Evolutionary conservation across 106 monocot genomes (phyloP), one percentile per base, ranked within the genome.

Genomic region (Cymbidium sinense): DNA sequence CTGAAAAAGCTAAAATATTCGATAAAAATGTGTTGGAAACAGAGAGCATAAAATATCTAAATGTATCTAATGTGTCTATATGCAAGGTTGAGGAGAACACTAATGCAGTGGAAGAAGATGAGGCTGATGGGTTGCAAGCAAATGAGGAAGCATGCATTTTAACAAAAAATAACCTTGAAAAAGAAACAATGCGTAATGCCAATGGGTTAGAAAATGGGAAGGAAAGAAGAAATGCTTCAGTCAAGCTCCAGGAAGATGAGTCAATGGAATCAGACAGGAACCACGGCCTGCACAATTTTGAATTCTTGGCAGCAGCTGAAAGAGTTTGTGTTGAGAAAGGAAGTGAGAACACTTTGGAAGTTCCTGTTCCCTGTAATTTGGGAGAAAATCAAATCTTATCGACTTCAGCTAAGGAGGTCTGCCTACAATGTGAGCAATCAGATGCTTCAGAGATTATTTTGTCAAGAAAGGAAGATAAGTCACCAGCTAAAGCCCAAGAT

Each of bases 171-270:
- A 50, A 44, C 0, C 47, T 35, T 29, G 47, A 67, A 78, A 28
- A 39, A 43, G 44, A 78, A 70, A 70, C 44, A 1, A 27, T 29
- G 52, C 39, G 43, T 58, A 61, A 81, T 34, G 77, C 77, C 74
- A 77, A 55, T 21, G 41, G 27, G 71, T 30, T 70, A 0, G 62
- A 80, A 61, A 70, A 83, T 74, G 76, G n/a, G 25, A 84, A 64
- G 27, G 78, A 11, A 74, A 64, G 62, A 73, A 76, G 15, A 77
- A 86, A 82, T 76, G 64, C 34, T 81, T 36, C 30, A 76, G 25
- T 65, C 7, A 72, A 81, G 36, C 18, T 50, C 58, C 5, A 69
- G 13, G 43, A 81, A n/a, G 75, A 70, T 74, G 78, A 84, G 51
- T 77, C 78, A 34, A 62, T 73, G 23, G 43, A 64, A 72, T 44